Evolutionary conservation across 305 asterid genomes (phyloP).

Genomic region (Plantago lanceolata): DNA sequence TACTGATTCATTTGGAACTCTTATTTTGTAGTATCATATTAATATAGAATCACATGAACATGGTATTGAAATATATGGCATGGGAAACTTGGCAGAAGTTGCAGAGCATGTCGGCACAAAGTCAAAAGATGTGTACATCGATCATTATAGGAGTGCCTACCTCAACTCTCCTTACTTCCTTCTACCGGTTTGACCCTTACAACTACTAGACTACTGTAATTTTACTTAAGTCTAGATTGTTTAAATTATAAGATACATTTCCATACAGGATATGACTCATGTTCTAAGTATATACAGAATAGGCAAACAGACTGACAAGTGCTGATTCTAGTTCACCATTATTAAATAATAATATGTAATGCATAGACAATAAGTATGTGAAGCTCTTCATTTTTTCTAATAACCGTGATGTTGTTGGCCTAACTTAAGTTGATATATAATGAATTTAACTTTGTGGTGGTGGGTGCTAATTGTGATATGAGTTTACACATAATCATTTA

Average conservation of each 20-base stretch:
- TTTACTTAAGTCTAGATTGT: slow-evolving; percentile 7
- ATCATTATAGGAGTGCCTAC: slow-evolving; percentile 60
- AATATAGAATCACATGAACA: slow-evolving; percentile 24
- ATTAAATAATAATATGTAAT: too few relatives aligned
- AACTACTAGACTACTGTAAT: slow-evolving; percentile 18
- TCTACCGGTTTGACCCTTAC: slow-evolving; percentile 51
- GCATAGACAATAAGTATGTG: too few relatives aligned
- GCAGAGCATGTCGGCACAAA: slow-evolving; percentile 86
- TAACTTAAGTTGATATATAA: too few relatives aligned
- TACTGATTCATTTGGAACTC: slow-evolving; percentile 8
- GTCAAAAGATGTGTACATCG: slow-evolving; percentile 62
- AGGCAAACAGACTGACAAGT: too few relatives aligned
- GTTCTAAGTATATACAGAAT: slow-evolving; percentile 60
- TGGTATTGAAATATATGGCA: slow-evolving; percentile 85
- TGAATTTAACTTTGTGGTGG: too few relatives aligned
- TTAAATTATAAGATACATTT: slow-evolving; percentile 23
- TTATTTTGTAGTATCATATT: slow-evolving; percentile 16
- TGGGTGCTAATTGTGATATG: too few relatives aligned
- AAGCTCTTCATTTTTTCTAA: too few relatives aligned
- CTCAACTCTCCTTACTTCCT: slow-evolving; percentile 76
- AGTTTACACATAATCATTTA: too few relatives aligned
- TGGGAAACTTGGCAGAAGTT: slow-evolving; percentile 81
- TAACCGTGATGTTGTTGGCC: too few relatives aligned
- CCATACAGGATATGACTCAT: slow-evolving; percentile 65
- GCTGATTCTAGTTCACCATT: too few relatives aligned